Evolutionary conservation across 163 green algal genomes (phyloP), one percentile per base, ranked within the genome.

Genomic region (Scenedesmus sp.): DNA sequence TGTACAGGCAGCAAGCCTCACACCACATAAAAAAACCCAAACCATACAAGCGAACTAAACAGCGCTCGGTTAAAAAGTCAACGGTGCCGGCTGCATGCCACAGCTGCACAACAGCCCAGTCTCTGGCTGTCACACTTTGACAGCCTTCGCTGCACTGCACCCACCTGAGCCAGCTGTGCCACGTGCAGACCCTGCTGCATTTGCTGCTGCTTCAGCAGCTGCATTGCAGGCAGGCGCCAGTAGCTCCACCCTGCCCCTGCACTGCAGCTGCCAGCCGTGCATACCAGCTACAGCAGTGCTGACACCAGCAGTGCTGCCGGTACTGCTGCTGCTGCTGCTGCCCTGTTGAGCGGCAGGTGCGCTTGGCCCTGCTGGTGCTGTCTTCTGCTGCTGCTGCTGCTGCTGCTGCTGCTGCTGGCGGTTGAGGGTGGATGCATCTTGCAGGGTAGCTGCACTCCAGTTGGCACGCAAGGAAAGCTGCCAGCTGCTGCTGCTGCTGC

Each of bases 401-500:
- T 64, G 59, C 59, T 64, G 67, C 67, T 52, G 66, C 66, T 76
- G 20, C 67, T 79, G 67, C 26, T 26, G 26, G 26, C 26, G 26
- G 67, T 20, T 79, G 4, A 52, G 67, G 67, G 23, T 79, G 3
- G 70, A 52, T 15, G 23, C 70, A 52, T 52, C 6, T 79, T 20
- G 70, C 15, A 79, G 13, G 23, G 70, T 79, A 0, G 70, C 70
- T 13, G 23, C 6, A 13, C 70, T 79, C 70, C 70, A 79, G 23
- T 52, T 79, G 23, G 70, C 70, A 52, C 70, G 70, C 6, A 79
- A 20, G 0, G 23, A 79, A 20, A 79, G 5, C 70, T 79, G 70
- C 23, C 67, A 79, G 66, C 66, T 76, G 67, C 67, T 77, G 67
- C 67, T 79, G 70, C 70, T 79, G 70, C 70, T 79, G 70, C 70